Percentiles rank a stretch among this genome's conserved stretches.
These are phyloP conservation scores for Melaleuca alternifolia DNA, from an alignment of 345 rosid species.

Conservation along the genomic window DNA sequence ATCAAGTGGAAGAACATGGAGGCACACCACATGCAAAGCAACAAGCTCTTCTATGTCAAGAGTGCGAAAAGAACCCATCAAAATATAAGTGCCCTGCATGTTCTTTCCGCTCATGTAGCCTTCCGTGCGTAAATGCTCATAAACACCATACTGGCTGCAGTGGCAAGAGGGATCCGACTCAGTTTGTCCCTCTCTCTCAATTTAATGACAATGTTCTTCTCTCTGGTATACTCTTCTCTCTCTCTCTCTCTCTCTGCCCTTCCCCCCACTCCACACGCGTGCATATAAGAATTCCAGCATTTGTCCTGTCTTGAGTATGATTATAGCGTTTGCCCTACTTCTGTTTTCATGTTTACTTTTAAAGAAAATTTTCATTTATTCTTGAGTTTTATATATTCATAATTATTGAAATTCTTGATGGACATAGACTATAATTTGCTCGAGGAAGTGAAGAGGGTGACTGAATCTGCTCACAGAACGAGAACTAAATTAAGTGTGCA, in stretches of 20 bases:
- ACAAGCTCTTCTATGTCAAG: slow-evolving; percentile 29
- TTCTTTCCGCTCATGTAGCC: slow-evolving; percentile 66
- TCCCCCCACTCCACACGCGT: not conserved
- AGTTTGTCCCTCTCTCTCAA: slow-evolving; percentile 47
- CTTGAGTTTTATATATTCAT: not conserved
- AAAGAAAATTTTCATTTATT: not conserved
- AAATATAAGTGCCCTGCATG: slow-evolving; percentile 92
- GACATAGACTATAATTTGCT: slow-evolving; percentile 64
- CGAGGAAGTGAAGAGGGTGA: slow-evolving; percentile 69
- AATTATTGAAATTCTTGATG: not conserved
- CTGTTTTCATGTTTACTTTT: not conserved
- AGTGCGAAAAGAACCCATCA: slow-evolving; percentile 43
- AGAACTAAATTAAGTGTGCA: slow-evolving; percentile 31
- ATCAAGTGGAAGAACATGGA: not conserved
- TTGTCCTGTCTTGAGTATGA: not conserved
- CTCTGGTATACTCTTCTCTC: slow-evolving; percentile 40
- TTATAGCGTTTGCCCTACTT: not conserved
- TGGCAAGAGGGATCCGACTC: slow-evolving; percentile 48
- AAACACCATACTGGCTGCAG: slow-evolving; percentile 68
- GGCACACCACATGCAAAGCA: not conserved
- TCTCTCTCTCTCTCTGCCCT: not conserved
- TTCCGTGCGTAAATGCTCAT: slow-evolving; percentile 72
- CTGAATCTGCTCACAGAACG: slow-evolving; percentile 62
- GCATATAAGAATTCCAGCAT: not conserved
- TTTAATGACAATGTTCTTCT: slow-evolving; percentile 60